These are phyloP conservation scores for Thielaviopsis populi DNA, from an alignment of 2,329 filamentous ascomycete species.

Conservation along the genomic window DNA sequence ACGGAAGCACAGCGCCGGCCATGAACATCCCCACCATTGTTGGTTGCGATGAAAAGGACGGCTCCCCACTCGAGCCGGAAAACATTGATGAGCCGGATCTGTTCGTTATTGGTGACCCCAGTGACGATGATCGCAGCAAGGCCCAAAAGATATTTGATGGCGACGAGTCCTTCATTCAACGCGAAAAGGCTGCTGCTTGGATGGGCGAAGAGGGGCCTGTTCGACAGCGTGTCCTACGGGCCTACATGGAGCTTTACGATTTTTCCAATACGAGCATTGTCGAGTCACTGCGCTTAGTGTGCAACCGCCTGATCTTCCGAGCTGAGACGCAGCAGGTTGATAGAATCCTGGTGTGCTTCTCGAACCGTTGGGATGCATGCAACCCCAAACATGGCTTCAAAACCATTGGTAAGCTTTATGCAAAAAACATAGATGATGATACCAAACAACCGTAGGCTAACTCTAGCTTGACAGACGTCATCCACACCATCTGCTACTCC, in stretches of 20 bases:
- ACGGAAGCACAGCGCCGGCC: conserved; percentile 23
- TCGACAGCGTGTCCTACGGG: conserved; percentile 44
- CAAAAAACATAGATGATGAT: neutral
- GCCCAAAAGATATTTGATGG: conserved; percentile 76
- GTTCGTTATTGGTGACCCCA: conserved; percentile 42
- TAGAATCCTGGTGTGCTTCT: conserved; percentile 78
- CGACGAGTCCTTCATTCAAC: conserved; percentile 63
- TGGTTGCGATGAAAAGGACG: conserved; percentile 25
- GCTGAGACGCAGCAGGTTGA: conserved; percentile 96
- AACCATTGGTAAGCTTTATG: conserved; percentile 48
- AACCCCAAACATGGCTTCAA: conserved; percentile 92
- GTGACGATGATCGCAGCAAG: conserved; percentile 57
- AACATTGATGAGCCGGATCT: conserved; percentile 40
- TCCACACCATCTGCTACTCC: conserved; percentile 95
- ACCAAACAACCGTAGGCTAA: conserved; percentile 23
- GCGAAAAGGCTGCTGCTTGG: conserved; percentile 71
- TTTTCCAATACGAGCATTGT: conserved; percentile 72
- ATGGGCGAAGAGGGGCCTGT: conserved; percentile 60
- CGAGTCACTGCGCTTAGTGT: conserved; percentile 62
- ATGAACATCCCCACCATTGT: conserved; percentile 27
- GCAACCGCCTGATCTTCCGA: conserved; percentile 64
- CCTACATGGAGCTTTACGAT: conserved; percentile 88
- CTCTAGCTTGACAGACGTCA: conserved; percentile 48
- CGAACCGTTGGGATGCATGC: conserved; percentile 81
- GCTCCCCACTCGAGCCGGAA: conserved; percentile 25